A percentile compares a stretch with the other conserved stretches of the same genome.
Conservation (phyloP, 306 rosid species). For the Quercus suber region DNA sequence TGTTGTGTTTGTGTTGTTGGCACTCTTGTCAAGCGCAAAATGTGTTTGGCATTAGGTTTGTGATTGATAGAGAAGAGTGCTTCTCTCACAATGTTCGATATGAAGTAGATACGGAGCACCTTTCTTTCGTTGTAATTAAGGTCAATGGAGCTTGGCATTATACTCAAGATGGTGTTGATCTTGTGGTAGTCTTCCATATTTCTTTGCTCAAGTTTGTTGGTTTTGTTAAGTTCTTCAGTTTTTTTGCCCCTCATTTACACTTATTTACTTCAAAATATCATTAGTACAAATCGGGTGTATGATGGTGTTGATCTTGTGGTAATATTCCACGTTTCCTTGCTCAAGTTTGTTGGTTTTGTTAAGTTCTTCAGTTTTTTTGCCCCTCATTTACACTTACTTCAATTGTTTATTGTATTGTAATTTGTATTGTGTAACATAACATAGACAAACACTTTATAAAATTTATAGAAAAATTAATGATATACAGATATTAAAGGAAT, state of each 20-base stretch:
- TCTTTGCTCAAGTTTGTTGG: background rate
- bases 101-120: constrained; percentile 57
- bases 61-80: constrained; percentile 62
- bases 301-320: constrained; percentile 60
- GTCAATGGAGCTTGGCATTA: constrained; percentile 49
- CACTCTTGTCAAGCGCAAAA: constrained; percentile 28
- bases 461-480: too few species aligned
- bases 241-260: background rate
- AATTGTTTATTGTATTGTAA: too few species aligned
- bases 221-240: background rate
- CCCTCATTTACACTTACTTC: background rate
- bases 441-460: too few species aligned
- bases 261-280: background rate
- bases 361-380: background rate
- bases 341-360: background rate
- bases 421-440: too few species aligned
- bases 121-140: constrained; percentile 64
- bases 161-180: constrained; percentile 46
- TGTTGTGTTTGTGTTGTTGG: constrained; percentile 22
- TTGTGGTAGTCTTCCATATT: constrained; percentile 36
- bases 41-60: constrained; percentile 62
- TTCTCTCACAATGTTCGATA: constrained; percentile 44
- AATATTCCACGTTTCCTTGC: background rate
- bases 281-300: too few species aligned
- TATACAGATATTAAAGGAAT: too few species aligned